phyloP scores from a whole-genome alignment of 805 yeast species.

The Saccharomycopsis sp. region DNA sequence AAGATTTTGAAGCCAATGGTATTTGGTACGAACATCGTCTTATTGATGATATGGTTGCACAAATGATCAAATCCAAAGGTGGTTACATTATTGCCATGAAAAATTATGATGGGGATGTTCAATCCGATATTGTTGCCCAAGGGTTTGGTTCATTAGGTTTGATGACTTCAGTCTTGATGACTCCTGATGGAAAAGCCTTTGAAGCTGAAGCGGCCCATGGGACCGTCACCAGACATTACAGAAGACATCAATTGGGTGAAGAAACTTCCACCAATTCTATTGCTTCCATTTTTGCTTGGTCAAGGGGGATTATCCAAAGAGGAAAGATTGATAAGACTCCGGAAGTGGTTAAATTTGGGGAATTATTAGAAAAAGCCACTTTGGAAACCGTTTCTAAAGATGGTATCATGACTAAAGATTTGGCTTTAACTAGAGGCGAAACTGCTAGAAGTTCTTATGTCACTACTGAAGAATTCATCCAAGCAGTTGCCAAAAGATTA shows the following conservation, averaged over 20 bases:
- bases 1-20: slow-evolving; percentile 46
- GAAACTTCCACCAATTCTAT: slow-evolving; percentile 80
- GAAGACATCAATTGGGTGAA: slow-evolving; percentile 73
- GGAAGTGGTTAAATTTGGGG: slow-evolving; percentile 58
- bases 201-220: slow-evolving; percentile 87
- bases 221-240: slow-evolving; percentile 77
- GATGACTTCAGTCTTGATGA: slow-evolving; percentile 74
- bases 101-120: slow-evolving; percentile 82
- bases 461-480: slow-evolving; percentile 66
- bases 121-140: slow-evolving; percentile 78
- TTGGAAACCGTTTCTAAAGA: slow-evolving; percentile 64
- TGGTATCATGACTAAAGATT: slow-evolving; percentile 74
- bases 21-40: slow-evolving; percentile 72
- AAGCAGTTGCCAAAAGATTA: slow-evolving; percentile 60
- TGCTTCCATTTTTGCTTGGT: slow-evolving; percentile 80
- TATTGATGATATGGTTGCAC: slow-evolving; percentile 85
- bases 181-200: slow-evolving; percentile 80
- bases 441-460: slow-evolving; percentile 54
- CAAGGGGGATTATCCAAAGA: slow-evolving; percentile 76
- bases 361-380: slow-evolving; percentile 54
- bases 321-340: slow-evolving; percentile 67
- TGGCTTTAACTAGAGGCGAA: slow-evolving; percentile 62
- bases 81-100: slow-evolving; percentile 75
- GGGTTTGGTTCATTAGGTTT: slow-evolving; percentile 79
- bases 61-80: slow-evolving; percentile 77